phyloP scores from a whole-genome alignment of 1,284 basidiomycete genomes.

The Trametes polyzona region DNA sequence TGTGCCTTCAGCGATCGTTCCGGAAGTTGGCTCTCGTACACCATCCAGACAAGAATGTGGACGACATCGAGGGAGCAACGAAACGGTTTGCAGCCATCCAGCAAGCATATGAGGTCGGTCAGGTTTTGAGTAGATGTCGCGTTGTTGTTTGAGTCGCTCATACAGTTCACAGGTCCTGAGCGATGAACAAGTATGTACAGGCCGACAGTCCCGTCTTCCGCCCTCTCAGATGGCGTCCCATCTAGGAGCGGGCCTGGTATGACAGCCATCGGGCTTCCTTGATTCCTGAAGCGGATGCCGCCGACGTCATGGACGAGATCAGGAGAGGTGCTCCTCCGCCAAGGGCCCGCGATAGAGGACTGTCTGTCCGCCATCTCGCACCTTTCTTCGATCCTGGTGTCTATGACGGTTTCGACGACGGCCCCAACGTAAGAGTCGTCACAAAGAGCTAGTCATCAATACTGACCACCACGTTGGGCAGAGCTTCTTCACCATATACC shows the following conservation, averaged over 20 bases:
- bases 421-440: constrained; percentile 59
- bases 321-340: constrained; percentile 70
- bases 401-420: constrained; percentile 76
- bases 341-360: constrained; percentile 76
- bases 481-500: constrained; percentile 93
- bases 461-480: too few relatives aligned
- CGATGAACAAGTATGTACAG: constrained; percentile 81
- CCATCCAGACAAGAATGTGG: constrained; percentile 89
- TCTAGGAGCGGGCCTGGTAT: constrained; percentile 97
- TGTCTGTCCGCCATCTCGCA: constrained; percentile 81
- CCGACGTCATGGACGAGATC: constrained; percentile 86
- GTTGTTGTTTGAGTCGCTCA: constrained; percentile 2
- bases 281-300: constrained; percentile 80
- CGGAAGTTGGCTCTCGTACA: constrained; percentile 82
- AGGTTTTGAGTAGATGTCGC: background rate
- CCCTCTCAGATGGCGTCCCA: constrained; percentile 21
- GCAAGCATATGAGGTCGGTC: constrained; percentile 88
- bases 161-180: constrained; percentile 69
- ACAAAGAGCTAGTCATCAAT: too few relatives aligned
- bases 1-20: constrained; percentile 72
- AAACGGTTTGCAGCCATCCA: constrained; percentile 88
- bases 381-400: constrained; percentile 84
- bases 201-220: constrained; percentile 24
- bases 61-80: constrained; percentile 85
- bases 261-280: constrained; percentile 93